A percentile compares a stretch with the other conserved stretches of the same genome.
Evolutionary conservation across 768 basidiomycete genomes (phyloP).

Genomic region (Hortiboletus campestris): DNA sequence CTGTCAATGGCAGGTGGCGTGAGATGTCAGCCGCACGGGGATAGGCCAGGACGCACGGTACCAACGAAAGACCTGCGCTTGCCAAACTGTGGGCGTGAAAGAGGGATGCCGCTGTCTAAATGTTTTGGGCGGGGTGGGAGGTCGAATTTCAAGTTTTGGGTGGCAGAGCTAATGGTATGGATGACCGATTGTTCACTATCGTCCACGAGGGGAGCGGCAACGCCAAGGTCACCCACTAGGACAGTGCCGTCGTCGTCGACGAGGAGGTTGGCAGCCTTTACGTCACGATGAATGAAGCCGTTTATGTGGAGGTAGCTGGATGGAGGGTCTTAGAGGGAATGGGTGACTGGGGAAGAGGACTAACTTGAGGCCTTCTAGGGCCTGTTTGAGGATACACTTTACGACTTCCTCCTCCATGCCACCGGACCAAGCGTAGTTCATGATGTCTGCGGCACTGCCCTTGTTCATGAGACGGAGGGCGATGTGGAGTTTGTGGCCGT

Average conservation of each 20-base stretch:
- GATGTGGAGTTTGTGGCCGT: slow-evolving; percentile 80
- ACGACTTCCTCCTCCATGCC: slow-evolving; percentile 91
- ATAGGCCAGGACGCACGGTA: slow-evolving; percentile 50
- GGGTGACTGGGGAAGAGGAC: slow-evolving; percentile 22
- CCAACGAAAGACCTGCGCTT: slow-evolving; percentile 93
- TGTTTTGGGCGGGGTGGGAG: slow-evolving; percentile 14
- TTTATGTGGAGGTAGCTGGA: slow-evolving; percentile 82
- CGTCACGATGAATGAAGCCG: slow-evolving; percentile 88
- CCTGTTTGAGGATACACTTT: slow-evolving; percentile 80
- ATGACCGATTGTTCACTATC: slow-evolving; percentile 46
- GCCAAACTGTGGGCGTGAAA: slow-evolving; percentile 49
- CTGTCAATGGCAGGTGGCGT: slow-evolving; percentile 29
- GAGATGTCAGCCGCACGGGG: background rate
- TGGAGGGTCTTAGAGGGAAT: slow-evolving; percentile 5
- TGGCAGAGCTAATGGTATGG: slow-evolving; percentile 10
- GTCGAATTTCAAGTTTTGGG: slow-evolving; percentile 39
- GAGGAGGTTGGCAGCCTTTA: slow-evolving; percentile 93
- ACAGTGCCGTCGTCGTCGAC: slow-evolving; percentile 90
- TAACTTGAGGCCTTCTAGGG: slow-evolving; percentile 84
- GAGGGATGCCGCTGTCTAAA: background rate
- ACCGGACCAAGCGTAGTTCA: slow-evolving; percentile 81
- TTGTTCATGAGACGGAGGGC: slow-evolving; percentile 88
- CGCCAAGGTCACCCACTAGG: slow-evolving; percentile 88
- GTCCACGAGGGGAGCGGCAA: slow-evolving; percentile 80
- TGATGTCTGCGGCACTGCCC: slow-evolving; percentile 82